Evolutionary conservation across 257 asterid genomes (phyloP).

Genomic region (Orobanche coerulescens): DNA sequence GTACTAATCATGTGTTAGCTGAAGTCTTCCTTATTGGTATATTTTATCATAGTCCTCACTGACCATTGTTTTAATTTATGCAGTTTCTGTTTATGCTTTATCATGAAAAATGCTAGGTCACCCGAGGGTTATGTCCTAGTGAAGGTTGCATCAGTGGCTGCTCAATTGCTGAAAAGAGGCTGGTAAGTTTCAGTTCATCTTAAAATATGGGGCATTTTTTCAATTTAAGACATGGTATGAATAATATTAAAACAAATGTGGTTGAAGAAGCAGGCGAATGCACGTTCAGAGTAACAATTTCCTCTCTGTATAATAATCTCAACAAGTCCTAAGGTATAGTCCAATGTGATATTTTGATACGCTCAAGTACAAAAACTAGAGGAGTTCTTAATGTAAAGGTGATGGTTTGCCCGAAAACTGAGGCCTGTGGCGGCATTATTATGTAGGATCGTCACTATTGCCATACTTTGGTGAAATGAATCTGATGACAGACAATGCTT

Average conservation of each 20-base stretch:
- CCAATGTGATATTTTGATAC: neutral
- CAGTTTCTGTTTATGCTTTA: constrained; percentile 78
- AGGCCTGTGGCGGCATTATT: neutral
- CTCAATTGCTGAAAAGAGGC: constrained; percentile 91
- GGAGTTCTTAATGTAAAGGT: constrained; percentile 1
- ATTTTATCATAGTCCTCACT: constrained; percentile 16
- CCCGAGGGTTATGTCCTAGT: constrained; percentile 75
- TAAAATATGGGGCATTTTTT: constrained; percentile 14
- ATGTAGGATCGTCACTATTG: neutral
- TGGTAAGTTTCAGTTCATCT: constrained; percentile 54
- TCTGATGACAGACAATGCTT: neutral
- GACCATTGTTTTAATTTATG: constrained; percentile 26
- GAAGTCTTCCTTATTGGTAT: constrained; percentile 19
- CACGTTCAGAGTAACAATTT: neutral
- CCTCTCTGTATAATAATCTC: constrained; percentile 12
- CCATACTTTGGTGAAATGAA: neutral
- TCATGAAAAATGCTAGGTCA: constrained; percentile 63
- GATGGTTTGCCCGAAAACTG: neutral
- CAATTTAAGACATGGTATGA: constrained; percentile 10
- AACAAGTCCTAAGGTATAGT: neutral
- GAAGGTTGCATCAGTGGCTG: constrained; percentile 87
- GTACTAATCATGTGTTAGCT: constrained; percentile 1
- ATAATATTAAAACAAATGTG: neutral
- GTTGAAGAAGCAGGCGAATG: neutral
- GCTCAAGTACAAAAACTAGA: neutral